Percentiles rank a stretch among this genome's conserved stretches.
Evolutionary conservation across 164 flowering plant genomes (phyloP).

Genomic region (Tinospora cordifolia): DNA sequence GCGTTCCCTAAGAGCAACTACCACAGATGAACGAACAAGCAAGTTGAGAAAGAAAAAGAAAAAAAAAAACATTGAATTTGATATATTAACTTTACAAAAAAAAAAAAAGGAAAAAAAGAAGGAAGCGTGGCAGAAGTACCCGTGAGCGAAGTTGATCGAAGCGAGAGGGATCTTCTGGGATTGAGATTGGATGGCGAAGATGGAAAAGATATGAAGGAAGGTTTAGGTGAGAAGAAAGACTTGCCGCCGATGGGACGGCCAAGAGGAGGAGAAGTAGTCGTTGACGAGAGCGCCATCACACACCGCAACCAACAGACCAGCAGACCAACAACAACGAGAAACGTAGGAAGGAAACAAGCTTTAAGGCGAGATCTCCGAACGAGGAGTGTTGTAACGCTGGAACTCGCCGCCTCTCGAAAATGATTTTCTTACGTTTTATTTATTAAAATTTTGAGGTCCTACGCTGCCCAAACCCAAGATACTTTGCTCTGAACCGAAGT

Average conservation of each 20-base stretch:
- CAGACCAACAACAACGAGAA: neutral
- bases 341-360: neutral
- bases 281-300: constrained; percentile 39
- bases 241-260: constrained; percentile 11
- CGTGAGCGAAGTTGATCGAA: constrained; percentile 43
- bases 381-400: too few relatives aligned
- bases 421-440: neutral
- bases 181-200: constrained; percentile 22
- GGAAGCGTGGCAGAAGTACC: constrained; percentile 21
- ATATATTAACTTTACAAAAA: too few relatives aligned
- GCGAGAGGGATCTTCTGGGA: constrained; percentile 27
- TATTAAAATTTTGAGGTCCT: neutral
- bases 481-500: neutral
- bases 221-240: constrained; percentile 3
- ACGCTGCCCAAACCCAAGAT: neutral
- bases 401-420: too few relatives aligned
- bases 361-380: too few relatives aligned
- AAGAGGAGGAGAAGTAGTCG: constrained; percentile 15
- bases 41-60: too few relatives aligned
- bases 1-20: too few relatives aligned
- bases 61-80: too few relatives aligned
- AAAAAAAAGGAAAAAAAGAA: neutral
- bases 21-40: too few relatives aligned
- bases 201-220: constrained; percentile 35
- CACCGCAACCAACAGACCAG: neutral